Evolutionary conservation across 768 basidiomycete species (phyloP).

Genomic region (Dacryopinax spathularia): DNA sequence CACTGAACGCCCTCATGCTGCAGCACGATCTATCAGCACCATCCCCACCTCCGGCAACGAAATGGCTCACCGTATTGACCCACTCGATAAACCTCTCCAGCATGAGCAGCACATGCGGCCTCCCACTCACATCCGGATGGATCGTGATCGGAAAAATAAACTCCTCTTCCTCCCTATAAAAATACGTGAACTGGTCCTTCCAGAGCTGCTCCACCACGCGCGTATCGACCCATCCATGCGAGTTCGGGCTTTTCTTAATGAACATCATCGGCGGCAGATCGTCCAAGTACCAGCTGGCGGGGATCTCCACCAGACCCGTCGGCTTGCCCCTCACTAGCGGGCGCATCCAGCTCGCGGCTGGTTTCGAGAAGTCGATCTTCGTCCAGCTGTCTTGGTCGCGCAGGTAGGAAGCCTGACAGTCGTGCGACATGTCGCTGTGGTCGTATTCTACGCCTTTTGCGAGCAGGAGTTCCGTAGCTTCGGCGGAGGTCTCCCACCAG

Average conservation of each 20-base stretch:
- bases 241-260: slow-evolving; percentile 50
- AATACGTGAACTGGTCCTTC: slow-evolving; percentile 61
- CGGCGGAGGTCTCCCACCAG: slow-evolving; percentile 67
- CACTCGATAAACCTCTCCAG: slow-evolving; percentile 66
- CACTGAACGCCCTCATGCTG: slow-evolving; percentile 50
- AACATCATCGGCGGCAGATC: slow-evolving; percentile 71
- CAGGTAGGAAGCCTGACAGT: slow-evolving; percentile 54
- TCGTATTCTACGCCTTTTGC: slow-evolving; percentile 64
- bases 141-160: slow-evolving; percentile 67
- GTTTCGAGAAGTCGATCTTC: slow-evolving; percentile 48
- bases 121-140: slow-evolving; percentile 64
- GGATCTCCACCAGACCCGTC: slow-evolving; percentile 50
- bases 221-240: slow-evolving; percentile 62
- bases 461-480: slow-evolving; percentile 47
- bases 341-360: slow-evolving; percentile 60
- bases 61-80: slow-evolving; percentile 34
- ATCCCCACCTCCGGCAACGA: not conserved
- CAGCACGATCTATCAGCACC: not conserved
- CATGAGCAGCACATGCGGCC: slow-evolving; percentile 61
- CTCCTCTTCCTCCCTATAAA: slow-evolving; percentile 50
- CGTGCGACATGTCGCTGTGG: slow-evolving; percentile 44
- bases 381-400: slow-evolving; percentile 57
- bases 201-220: slow-evolving; percentile 56
- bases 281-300: slow-evolving; percentile 60
- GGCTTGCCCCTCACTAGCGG: slow-evolving; percentile 48